Base-by-base conservation (phyloP, 495 filamentous ascomycete species). In the Hypomontagnella monticulosa region DNA sequence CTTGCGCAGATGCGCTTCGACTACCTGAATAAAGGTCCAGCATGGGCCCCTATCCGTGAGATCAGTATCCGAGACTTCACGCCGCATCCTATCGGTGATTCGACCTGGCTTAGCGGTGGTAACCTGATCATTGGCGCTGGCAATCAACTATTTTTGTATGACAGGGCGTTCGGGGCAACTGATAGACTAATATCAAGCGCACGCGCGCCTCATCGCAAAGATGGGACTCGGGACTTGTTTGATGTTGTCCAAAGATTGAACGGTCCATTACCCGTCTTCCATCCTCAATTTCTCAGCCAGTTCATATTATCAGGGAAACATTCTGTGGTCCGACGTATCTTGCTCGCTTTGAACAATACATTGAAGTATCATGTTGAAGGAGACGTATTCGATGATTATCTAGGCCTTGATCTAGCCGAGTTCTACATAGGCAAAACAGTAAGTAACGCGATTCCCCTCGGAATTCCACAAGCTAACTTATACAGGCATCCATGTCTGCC, bases 1-100 rank as follows among this genome's bases (percentile, higher is more conserved):
- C 81, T 97, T n/a, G 88, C 91, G 18, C 93, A 98, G 74, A 88
- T 97, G 78, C 89, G 94, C 18, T 98, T 94, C 71, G 94, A 98
- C 73, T 97, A 98, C 70, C 78, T 97, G 38, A 90, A 94, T 59
- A 87, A 92, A 53, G 89, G 88, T n/a, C 91, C 93, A 4, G 92
- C 93, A 1, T 98, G 94, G 94, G 91, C 91, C 9, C 80, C 88
- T 16, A 89, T 97, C 60, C 79, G 91, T 58, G 90, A 97, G 69
- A 91, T 97, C 38, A 86, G 82, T 68, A 95, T 92, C 51, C 83
- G 88, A 52, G 88, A 93, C 60, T 81, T 93, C 37, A 96, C 94
- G 19, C 92, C 93, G 38, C 91, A 96, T 71, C 93, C 92, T 0
- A 97, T 99, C 57, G 92, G 92, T 4, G 94, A 97, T 69, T 94